These are phyloP conservation scores for Saccharomycopsis javanensis DNA, from an alignment of 805 yeast species.

Conservation along the genomic window DNA sequence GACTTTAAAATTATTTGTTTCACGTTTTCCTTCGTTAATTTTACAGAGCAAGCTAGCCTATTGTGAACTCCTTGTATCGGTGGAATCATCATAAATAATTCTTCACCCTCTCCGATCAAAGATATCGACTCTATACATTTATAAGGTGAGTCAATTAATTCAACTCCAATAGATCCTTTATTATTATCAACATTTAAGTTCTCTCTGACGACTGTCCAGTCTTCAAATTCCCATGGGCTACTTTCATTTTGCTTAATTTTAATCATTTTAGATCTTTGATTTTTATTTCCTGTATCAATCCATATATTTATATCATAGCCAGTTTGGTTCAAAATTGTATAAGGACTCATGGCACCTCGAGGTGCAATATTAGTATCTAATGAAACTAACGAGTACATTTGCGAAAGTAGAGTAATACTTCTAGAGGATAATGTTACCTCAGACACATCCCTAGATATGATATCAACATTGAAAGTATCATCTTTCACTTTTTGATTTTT, in stretches of 20 bases:
- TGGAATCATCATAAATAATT: conserved; percentile 58
- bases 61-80: conserved; percentile 54
- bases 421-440: conserved; percentile 77
- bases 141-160: conserved; percentile 46
- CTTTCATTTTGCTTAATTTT: conserved; percentile 40
- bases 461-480: conserved; percentile 44
- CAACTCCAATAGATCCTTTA: conserved; percentile 54
- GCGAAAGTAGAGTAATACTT: conserved; percentile 66
- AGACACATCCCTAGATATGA: conserved; percentile 66
- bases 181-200: conserved; percentile 56
- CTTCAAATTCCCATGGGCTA: conserved; percentile 86
- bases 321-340: conserved; percentile 70
- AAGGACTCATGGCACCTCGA: conserved; percentile 77
- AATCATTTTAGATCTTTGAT: conserved; percentile 9
- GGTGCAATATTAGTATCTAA: conserved; percentile 46
- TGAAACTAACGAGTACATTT: conserved; percentile 49
- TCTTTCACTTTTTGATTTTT: conserved; percentile 34
- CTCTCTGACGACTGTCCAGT: conserved; percentile 84
- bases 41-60: conserved; percentile 63
- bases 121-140: conserved; percentile 46
- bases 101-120: conserved; percentile 77
- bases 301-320: conserved; percentile 77
- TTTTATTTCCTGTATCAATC: conserved; percentile 43
- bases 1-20: conserved; percentile 74
- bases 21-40: conserved; percentile 63